Conservation (phyloP, 1,284 basidiomycete genomes). For the Ustilago loliicola region DNA sequence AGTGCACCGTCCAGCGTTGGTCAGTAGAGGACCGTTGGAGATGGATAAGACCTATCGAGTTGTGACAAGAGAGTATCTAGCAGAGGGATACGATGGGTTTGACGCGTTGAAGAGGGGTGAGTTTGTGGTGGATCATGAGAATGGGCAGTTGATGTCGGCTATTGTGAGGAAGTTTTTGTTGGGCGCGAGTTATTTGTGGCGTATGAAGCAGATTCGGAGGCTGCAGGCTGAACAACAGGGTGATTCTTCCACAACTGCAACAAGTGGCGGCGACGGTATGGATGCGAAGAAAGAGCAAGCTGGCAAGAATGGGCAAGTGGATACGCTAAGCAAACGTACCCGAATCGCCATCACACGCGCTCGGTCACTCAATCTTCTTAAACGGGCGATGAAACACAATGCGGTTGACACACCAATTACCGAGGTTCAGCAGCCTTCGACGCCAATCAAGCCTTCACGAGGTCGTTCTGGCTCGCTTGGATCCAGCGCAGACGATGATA, state of each 20-base stretch:
- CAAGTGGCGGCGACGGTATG: background rate
- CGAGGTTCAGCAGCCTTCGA: conserved; percentile 2
- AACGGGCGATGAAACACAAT: conserved; percentile 32
- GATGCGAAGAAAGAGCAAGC: background rate
- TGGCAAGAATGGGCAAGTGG: background rate
- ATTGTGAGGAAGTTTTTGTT: conserved; percentile 88
- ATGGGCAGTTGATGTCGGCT: conserved; percentile 82
- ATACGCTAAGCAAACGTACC: conserved; percentile 32
- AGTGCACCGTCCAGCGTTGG: conserved; percentile 46
- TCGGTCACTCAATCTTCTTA: conserved; percentile 31
- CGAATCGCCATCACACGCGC: conserved; percentile 36
- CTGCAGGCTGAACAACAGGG: conserved; percentile 16
- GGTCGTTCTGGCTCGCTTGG: conserved; percentile 15
- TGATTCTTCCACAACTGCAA: background rate
- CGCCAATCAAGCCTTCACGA: conserved; percentile 22
- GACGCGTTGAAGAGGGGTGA: conserved; percentile 77
- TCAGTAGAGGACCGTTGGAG: conserved; percentile 47
- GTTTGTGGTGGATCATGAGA: conserved; percentile 86
- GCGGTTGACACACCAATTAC: background rate
- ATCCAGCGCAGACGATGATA: background rate
- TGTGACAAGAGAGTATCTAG: conserved; percentile 83
- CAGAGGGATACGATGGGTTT: conserved; percentile 81
- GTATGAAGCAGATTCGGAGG: conserved; percentile 54
- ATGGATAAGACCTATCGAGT: conserved; percentile 76
- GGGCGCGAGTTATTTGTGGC: conserved; percentile 72